Conservation (phyloP, 306 rosid species). For the Alnus rubra region DNA sequence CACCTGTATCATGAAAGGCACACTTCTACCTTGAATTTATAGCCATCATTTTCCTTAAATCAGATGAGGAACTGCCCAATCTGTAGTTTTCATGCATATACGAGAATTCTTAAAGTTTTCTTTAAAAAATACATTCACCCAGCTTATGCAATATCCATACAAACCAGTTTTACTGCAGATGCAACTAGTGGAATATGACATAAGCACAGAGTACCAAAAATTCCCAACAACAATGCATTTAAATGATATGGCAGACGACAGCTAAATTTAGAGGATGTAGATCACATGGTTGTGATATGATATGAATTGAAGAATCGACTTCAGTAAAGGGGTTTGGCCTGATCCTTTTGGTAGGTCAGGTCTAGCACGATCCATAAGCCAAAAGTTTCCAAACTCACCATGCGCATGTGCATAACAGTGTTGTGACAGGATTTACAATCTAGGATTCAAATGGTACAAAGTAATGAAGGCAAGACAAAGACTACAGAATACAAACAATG, state of each 20-base stretch:
- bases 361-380: neutral
- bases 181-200: constrained; percentile 5
- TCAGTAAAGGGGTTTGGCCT: neutral
- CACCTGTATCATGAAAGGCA: constrained; percentile 51
- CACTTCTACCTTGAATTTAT: neutral
- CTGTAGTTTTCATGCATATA: neutral
- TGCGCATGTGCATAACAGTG: neutral
- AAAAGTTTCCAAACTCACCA: neutral
- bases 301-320: neutral
- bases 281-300: neutral
- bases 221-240: neutral
- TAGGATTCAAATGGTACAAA: neutral
- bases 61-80: neutral
- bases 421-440: neutral
- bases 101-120: neutral
- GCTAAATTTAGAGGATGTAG: neutral
- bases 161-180: neutral
- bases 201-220: neutral
- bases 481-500: neutral
- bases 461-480: neutral
- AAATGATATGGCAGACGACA: neutral
- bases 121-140: constrained; percentile 12
- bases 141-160: neutral
- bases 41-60: neutral
- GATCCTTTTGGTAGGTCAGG: neutral